Evolutionary conservation across 2,329 filamentous ascomycete genomes (phyloP), one percentile per base, ranked within the genome.

Genomic region (Zymoseptoria ardabiliae): DNA sequence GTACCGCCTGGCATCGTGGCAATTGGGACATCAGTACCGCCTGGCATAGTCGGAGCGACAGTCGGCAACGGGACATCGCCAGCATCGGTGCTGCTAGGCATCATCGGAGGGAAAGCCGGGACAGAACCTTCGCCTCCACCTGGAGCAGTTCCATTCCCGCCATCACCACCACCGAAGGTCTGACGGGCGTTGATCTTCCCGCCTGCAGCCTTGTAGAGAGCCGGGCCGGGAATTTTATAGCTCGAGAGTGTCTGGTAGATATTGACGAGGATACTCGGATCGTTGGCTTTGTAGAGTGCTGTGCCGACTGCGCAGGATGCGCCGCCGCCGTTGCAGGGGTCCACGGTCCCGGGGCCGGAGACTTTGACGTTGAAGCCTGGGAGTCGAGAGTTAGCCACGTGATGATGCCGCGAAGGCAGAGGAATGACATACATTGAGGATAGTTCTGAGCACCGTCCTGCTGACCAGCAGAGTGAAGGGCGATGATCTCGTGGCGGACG

Each of bases 211-310:
- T 45, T 45, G 45, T 59, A 63, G 11, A 65, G 57, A 30, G 72
- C 66, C 17, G 81, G 81, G 19, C 82, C 82, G 21, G 81, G 81
- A 50, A 83, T 82, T 21, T 68, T 64, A 69, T 84, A 84, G 50
- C 68, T 73, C 64, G 67, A 70, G 59, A 80, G 68, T 41, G 71
- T 67, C 56, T 74, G 67, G 78, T 86, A 86, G 72, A 87, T 79
- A 77, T 82, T 82, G 77, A 85, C 74, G 61, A 77, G 65, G 68
- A 87, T 83, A 60, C 85, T 85, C 11, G 81, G 71, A 70, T 86
- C 84, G 57, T 75, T 72, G 66, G 77, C 74, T 56, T 75, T 83
- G 78, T 87, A 87, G 25, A 86, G 77, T 58, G 73, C 72, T 11
- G 80, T 83, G 56, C 79, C 83, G 13, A 76, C 68, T 19, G 76